phyloP scores from a whole-genome alignment of 441 rosid species.

The California macrophylla region DNA sequence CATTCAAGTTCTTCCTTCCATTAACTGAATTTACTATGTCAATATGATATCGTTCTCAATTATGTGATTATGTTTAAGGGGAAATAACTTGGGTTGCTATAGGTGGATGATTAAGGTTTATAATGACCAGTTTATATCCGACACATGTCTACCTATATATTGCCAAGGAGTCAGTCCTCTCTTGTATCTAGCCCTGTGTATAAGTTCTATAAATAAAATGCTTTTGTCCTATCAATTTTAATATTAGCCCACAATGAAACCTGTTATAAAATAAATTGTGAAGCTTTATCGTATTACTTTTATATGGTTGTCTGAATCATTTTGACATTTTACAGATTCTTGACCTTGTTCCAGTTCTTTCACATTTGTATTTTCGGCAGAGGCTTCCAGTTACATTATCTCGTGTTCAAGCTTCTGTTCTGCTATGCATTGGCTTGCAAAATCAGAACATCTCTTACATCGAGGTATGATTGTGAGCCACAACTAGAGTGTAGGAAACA shows the following conservation, averaged over 20 bases:
- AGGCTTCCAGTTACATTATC: slow-evolving; percentile 73
- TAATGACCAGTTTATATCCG: too few relatives aligned
- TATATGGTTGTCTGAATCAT: neutral
- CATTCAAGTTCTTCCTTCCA: too few relatives aligned
- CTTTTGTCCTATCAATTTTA: neutral
- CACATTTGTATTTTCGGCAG: slow-evolving; percentile 66
- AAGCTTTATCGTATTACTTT: neutral
- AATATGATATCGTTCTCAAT: too few relatives aligned
- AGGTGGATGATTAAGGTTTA: too few relatives aligned
- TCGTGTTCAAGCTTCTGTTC: slow-evolving; percentile 70
- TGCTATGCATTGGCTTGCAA: slow-evolving; percentile 83
- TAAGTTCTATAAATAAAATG: neutral
- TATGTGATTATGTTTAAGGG: too few relatives aligned
- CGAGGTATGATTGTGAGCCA: slow-evolving; percentile 47
- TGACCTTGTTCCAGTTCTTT: slow-evolving; percentile 56
- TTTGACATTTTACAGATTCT: slow-evolving; percentile 39
- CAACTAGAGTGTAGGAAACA: too few relatives aligned
- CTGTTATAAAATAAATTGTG: neutral
- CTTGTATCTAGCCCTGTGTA: neutral
- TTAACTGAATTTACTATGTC: too few relatives aligned
- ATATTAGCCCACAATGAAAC: neutral
- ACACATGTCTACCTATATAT: too few relatives aligned
- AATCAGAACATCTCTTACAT: slow-evolving; percentile 44
- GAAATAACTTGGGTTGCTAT: too few relatives aligned
- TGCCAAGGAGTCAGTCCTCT: neutral